These are phyloP conservation scores for Madurella mycetomatis DNA, from an alignment of 2,329 filamentous ascomycete species.

Conservation along the genomic window DNA sequence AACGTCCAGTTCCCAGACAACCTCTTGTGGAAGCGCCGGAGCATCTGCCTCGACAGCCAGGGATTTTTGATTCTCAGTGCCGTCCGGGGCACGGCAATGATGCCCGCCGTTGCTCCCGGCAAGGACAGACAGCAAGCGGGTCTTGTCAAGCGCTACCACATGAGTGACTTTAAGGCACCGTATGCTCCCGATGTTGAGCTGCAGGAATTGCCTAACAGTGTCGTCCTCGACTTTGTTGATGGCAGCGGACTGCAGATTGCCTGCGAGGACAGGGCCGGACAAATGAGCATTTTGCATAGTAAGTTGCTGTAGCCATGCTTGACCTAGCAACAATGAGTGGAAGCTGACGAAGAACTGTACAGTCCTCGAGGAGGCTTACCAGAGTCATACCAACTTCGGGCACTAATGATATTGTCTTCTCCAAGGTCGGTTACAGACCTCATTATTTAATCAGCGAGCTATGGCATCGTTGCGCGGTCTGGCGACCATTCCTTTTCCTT, in stretches of 20 bases:
- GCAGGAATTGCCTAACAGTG: slow-evolving; percentile 88
- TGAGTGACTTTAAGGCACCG: slow-evolving; percentile 76
- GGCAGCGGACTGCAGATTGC: slow-evolving; percentile 60
- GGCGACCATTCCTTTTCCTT: slow-evolving; percentile 13
- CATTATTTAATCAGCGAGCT: neutral
- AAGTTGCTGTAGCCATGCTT: slow-evolving; percentile 30
- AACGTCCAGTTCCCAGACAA: slow-evolving; percentile 98
- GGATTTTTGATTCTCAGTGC: slow-evolving; percentile 79
- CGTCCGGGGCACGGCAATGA: slow-evolving; percentile 47
- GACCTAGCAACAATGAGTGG: neutral
- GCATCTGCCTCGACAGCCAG: slow-evolving; percentile 76
- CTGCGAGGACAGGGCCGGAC: slow-evolving; percentile 57
- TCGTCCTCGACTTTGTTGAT: slow-evolving; percentile 57
- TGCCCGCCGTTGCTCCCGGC: slow-evolving; percentile 36
- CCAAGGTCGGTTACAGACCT: neutral
- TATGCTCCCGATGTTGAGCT: slow-evolving; percentile 84
- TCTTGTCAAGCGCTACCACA: slow-evolving; percentile 70
- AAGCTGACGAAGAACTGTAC: slow-evolving; percentile 27
- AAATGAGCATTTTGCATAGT: slow-evolving; percentile 52
- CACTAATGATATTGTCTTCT: neutral
- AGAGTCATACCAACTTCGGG: slow-evolving; percentile 20
- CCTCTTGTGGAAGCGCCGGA: slow-evolving; percentile 91
- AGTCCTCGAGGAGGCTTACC: slow-evolving; percentile 41
- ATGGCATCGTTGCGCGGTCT: slow-evolving; percentile 7
- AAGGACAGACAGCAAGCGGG: slow-evolving; percentile 49